Conservation (phyloP, 306 rosid species). For the Acmispon strigosus region DNA sequence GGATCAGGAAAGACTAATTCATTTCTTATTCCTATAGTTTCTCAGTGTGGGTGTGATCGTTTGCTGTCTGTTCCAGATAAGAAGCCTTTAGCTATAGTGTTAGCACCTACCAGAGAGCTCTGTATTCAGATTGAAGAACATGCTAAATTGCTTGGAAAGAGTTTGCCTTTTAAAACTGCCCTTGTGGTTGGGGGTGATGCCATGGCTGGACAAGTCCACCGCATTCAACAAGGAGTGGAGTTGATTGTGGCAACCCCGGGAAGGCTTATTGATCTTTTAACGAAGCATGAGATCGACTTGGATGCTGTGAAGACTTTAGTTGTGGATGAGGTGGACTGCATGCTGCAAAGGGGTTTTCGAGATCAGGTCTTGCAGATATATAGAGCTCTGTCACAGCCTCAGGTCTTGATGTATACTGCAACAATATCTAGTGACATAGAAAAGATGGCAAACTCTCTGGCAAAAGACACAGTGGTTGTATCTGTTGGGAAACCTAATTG, state of each 20-base stretch:
- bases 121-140: slow-evolving; percentile 72
- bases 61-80: slow-evolving; percentile 16
- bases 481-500: slow-evolving; percentile 61
- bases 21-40: slow-evolving; percentile 59
- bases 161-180: slow-evolving; percentile 79
- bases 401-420: slow-evolving; percentile 77
- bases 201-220: slow-evolving; percentile 71
- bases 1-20: slow-evolving; percentile 88
- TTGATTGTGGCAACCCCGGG: slow-evolving; percentile 81
- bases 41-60: slow-evolving; percentile 43
- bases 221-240: slow-evolving; percentile 80
- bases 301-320: slow-evolving; percentile 53
- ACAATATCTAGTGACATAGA: slow-evolving; percentile 64
- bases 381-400: slow-evolving; percentile 65
- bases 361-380: slow-evolving; percentile 81
- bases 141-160: slow-evolving; percentile 73
- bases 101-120: slow-evolving; percentile 84
- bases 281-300: slow-evolving; percentile 55
- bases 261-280: slow-evolving; percentile 71
- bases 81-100: slow-evolving; percentile 66
- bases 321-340: slow-evolving; percentile 87
- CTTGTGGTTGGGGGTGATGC: slow-evolving; percentile 92
- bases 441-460: slow-evolving; percentile 57
- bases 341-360: slow-evolving; percentile 69
- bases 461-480: slow-evolving; percentile 37